Percentiles rank a stretch among this genome's conserved stretches.
Evolutionary conservation across 2,329 filamentous ascomycete genomes (phyloP).

Genomic region (Calonectria fujianensis): DNA sequence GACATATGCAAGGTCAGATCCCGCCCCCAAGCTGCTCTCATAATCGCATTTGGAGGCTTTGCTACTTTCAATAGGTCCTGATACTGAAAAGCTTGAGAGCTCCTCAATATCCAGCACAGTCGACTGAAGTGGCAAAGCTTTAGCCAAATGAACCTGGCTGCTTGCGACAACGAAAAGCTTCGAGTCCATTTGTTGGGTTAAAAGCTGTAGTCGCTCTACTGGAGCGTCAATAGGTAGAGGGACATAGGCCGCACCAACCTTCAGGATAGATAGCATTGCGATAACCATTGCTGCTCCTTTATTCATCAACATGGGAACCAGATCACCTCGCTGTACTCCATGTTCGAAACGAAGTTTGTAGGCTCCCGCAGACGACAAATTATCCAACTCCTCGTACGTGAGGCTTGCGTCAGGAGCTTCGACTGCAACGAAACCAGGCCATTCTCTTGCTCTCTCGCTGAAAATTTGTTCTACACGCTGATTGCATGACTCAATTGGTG

Average conservation of each 20-base stretch:
- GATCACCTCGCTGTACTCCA: background rate
- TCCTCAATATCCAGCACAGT: background rate
- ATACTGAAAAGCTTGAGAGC: background rate
- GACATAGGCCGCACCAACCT: background rate
- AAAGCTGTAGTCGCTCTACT: background rate
- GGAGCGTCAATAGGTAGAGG: background rate
- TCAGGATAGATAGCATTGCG: background rate
- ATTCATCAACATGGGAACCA: background rate
- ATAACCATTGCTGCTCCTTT: background rate
- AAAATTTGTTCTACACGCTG: background rate
- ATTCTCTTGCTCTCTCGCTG: background rate
- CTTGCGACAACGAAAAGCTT: background rate
- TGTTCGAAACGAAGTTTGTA: background rate
- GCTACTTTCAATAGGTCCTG: too few relatives aligned
- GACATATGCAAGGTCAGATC: background rate
- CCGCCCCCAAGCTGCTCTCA: too few relatives aligned
- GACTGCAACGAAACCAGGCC: background rate
- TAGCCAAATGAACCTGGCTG: background rate
- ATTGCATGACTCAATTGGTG: background rate
- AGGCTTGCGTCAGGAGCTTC: background rate
- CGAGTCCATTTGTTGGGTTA: background rate
- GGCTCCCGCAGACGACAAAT: background rate
- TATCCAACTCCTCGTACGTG: background rate
- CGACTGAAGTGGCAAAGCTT: background rate
- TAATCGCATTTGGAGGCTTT: too few relatives aligned